Conservation (phyloP, 1,284 basidiomycete genomes). For the Microbotryum lychnidis-dioicae region DNA sequence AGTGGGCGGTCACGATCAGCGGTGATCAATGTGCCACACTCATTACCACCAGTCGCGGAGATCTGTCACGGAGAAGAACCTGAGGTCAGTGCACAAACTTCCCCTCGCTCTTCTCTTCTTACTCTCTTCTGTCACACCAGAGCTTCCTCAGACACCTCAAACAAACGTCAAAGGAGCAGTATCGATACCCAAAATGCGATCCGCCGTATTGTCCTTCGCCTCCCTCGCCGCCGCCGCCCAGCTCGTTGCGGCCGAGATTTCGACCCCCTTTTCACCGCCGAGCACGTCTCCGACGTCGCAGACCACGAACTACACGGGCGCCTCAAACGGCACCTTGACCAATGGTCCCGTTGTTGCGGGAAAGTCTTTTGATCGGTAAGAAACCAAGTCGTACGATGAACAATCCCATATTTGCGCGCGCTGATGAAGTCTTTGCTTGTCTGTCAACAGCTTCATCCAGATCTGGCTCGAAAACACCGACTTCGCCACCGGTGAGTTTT, state of each 20-base stretch:
- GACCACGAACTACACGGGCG: conserved; percentile 43
- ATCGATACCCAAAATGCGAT: no score
- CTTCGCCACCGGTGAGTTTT: conserved; percentile 38
- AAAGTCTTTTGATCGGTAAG: conserved; percentile 45
- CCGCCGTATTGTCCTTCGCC: no score
- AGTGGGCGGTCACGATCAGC: no score
- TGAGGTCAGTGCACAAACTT: no score
- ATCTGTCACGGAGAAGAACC: no score
- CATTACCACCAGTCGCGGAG: no score
- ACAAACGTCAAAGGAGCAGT: no score
- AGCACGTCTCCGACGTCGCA: conserved; percentile 40
- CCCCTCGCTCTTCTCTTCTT: no score
- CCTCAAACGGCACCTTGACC: conserved; percentile 43
- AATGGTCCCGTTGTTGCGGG: conserved; percentile 43
- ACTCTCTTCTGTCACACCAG: background rate
- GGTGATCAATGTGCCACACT: no score
- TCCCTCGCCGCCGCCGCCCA: no score
- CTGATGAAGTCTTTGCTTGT: background rate
- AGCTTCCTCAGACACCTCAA: background rate
- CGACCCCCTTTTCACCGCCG: conserved; percentile 34
- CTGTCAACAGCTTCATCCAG: background rate
- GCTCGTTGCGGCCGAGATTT: no score
- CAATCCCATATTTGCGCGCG: conserved; percentile 37
- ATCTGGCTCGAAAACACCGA: conserved; percentile 53
- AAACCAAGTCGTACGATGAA: conserved; percentile 39